These are phyloP conservation scores for Trypanosoma conorhini DNA, from an alignment of 208 protist species.

Conservation along the genomic window DNA sequence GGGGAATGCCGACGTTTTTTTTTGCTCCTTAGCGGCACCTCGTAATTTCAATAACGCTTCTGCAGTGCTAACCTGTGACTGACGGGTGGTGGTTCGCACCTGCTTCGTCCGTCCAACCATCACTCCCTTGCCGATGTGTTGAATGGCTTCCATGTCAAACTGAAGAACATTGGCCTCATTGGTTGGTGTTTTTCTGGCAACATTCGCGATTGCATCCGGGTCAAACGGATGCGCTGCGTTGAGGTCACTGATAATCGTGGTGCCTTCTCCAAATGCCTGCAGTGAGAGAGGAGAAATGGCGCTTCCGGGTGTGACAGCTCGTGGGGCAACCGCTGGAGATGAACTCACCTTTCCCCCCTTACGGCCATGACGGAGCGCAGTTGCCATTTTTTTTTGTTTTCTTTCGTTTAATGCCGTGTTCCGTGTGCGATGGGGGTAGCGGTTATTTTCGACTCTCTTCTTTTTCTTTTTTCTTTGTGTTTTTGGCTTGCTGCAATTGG, in stretches of 20 bases:
- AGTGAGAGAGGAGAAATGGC: slow-evolving; percentile 61
- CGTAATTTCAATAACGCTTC: slow-evolving; percentile 50
- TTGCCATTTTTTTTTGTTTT: slow-evolving; percentile 46
- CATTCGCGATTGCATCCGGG: slow-evolving; percentile 11
- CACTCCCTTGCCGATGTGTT: slow-evolving; percentile 79
- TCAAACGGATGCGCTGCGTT: slow-evolving; percentile 43
- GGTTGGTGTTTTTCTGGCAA: slow-evolving; percentile 11
- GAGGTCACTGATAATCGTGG: slow-evolving; percentile 32
- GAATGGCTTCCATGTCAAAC: slow-evolving; percentile 83
- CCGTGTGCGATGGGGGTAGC: neutral
- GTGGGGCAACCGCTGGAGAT: slow-evolving; percentile 44
- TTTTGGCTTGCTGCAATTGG: neutral
- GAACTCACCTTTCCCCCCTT: slow-evolving; percentile 87
- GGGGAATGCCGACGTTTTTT: slow-evolving; percentile 8
- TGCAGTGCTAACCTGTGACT: slow-evolving; percentile 39
- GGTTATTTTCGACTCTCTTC: neutral
- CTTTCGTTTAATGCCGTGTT: neutral
- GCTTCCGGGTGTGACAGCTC: slow-evolving; percentile 41
- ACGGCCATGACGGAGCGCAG: slow-evolving; percentile 74
- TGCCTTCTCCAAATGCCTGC: slow-evolving; percentile 28
- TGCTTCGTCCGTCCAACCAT: slow-evolving; percentile 75
- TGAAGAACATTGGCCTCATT: slow-evolving; percentile 67
- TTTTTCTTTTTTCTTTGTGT: slow-evolving; percentile 1
- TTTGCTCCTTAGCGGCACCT: slow-evolving; percentile 35
- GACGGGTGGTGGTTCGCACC: slow-evolving; percentile 60